Percentiles rank a stretch among this genome's conserved stretches.
Evolutionary conservation across 345 rosid genomes (phyloP).

Genomic region (Eucalyptus marginata): DNA sequence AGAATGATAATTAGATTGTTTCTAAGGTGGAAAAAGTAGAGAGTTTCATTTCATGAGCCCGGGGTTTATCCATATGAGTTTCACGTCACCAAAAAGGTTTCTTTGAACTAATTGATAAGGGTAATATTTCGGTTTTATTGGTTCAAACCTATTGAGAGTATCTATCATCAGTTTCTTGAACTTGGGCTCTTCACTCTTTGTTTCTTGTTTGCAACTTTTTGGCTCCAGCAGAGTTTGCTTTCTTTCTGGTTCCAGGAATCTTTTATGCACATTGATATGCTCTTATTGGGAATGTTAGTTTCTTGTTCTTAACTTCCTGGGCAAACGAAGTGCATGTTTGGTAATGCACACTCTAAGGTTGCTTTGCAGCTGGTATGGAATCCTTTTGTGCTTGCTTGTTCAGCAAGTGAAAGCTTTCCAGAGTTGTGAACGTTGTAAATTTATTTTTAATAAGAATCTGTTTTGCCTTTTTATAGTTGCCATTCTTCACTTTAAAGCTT

Average conservation of each 20-base stretch:
- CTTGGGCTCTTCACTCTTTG: background rate
- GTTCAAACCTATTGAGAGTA: background rate
- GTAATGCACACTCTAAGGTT: background rate
- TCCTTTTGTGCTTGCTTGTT: conserved; percentile 21
- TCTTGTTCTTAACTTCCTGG: background rate
- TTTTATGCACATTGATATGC: background rate
- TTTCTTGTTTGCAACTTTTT: background rate
- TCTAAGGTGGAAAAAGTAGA: background rate
- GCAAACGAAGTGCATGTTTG: background rate
- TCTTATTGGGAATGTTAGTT: background rate
- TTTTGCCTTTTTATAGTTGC: conserved; percentile 2
- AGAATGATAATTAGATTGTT: background rate
- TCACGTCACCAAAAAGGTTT: background rate
- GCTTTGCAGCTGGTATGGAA: background rate
- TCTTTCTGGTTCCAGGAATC: background rate
- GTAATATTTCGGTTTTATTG: background rate
- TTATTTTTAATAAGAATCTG: background rate
- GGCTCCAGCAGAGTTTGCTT: background rate
- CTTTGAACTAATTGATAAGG: background rate
- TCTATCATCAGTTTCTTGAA: background rate
- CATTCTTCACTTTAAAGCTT: conserved; percentile 29
- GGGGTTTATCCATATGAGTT: background rate
- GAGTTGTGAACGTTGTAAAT: background rate
- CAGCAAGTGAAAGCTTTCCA: conserved; percentile 14
- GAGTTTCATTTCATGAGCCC: background rate